Evolutionary conservation across 2,329 filamentous ascomycete species (phyloP).

Genomic region (Sarocladiaceae sp.): DNA sequence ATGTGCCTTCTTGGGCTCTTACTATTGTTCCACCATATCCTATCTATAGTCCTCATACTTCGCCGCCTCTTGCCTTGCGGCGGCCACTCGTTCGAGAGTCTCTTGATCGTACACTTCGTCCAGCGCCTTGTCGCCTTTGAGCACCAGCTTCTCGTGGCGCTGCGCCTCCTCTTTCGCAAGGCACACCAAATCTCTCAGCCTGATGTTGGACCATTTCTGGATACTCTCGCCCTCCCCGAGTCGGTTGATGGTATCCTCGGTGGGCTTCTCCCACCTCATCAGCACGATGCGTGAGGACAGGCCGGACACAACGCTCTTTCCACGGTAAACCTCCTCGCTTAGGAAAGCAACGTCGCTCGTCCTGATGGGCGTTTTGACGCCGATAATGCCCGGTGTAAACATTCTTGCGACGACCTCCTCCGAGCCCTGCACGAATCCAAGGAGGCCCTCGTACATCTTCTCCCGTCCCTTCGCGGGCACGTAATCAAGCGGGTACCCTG

Average conservation of each 20-base stretch:
- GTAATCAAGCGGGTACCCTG: slow-evolving; percentile 83
- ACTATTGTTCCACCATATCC: background rate
- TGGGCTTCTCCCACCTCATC: slow-evolving; percentile 73
- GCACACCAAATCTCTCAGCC: slow-evolving; percentile 70
- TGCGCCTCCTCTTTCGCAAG: slow-evolving; percentile 91
- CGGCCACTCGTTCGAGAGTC: slow-evolving; percentile 63
- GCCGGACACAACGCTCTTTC: slow-evolving; percentile 77
- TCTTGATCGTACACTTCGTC: slow-evolving; percentile 72
- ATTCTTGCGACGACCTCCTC: slow-evolving; percentile 70
- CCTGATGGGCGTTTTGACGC: slow-evolving; percentile 75
- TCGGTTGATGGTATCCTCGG: slow-evolving; percentile 48
- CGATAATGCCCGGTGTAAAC: slow-evolving; percentile 40
- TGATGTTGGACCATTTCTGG: slow-evolving; percentile 71
- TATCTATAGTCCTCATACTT: slow-evolving; percentile 41
- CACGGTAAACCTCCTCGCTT: slow-evolving; percentile 82
- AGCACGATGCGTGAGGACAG: slow-evolving; percentile 74
- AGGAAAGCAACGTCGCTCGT: slow-evolving; percentile 81
- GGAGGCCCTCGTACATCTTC: slow-evolving; percentile 86
- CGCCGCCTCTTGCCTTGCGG: slow-evolving; percentile 63
- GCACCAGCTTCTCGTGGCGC: slow-evolving; percentile 73
- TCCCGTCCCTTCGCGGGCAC: slow-evolving; percentile 75
- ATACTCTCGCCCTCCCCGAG: slow-evolving; percentile 64
- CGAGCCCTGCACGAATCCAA: slow-evolving; percentile 68
- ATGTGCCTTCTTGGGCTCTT: background rate
- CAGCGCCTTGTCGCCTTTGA: slow-evolving; percentile 62